These are phyloP conservation scores for Clarkia xantiana DNA, from an alignment of 345 rosid genomes.

Conservation along the genomic window DNA sequence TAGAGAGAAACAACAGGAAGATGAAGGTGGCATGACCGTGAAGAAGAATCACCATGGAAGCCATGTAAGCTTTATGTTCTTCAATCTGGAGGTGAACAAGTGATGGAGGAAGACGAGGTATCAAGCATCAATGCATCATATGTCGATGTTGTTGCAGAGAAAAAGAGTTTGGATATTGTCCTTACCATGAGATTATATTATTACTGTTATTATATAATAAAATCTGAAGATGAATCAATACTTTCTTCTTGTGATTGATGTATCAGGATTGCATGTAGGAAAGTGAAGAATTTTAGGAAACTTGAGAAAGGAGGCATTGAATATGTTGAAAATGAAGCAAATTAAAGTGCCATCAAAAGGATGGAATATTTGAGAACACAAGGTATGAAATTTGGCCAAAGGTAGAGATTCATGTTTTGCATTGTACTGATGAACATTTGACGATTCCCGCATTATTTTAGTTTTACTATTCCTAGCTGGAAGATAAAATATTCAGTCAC, in stretches of 20 bases:
- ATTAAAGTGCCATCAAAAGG: not conserved
- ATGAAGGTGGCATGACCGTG: slow-evolving; percentile 17
- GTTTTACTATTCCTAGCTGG: no score
- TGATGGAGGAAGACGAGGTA: slow-evolving; percentile 11
- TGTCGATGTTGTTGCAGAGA: slow-evolving; percentile 24
- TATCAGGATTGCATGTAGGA: slow-evolving; percentile 7
- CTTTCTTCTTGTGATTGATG: slow-evolving; percentile 58
- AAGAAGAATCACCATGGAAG: slow-evolving; percentile 57
- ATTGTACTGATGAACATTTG: no score
- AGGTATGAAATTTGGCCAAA: no score
- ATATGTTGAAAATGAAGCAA: no score
- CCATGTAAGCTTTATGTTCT: slow-evolving; percentile 38
- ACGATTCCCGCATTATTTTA: no score
- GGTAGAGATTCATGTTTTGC: no score
- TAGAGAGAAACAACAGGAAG: slow-evolving; percentile 35
- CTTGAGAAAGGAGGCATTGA: slow-evolving; percentile 42
- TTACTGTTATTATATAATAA: no score
- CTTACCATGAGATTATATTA: slow-evolving; percentile 2
- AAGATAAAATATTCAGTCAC: no score
- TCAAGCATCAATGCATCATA: not conserved
- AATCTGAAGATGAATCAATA: slow-evolving; percentile 49
- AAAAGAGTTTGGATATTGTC: slow-evolving; percentile 1
- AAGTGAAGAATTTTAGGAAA: slow-evolving; percentile 69
- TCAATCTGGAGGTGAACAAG: no score
- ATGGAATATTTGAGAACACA: no score